Evolutionary conservation across 2,329 filamentous ascomycete genomes (phyloP), one percentile per base, ranked within the genome.

Genomic region (Fusarium brevicatenulatum): DNA sequence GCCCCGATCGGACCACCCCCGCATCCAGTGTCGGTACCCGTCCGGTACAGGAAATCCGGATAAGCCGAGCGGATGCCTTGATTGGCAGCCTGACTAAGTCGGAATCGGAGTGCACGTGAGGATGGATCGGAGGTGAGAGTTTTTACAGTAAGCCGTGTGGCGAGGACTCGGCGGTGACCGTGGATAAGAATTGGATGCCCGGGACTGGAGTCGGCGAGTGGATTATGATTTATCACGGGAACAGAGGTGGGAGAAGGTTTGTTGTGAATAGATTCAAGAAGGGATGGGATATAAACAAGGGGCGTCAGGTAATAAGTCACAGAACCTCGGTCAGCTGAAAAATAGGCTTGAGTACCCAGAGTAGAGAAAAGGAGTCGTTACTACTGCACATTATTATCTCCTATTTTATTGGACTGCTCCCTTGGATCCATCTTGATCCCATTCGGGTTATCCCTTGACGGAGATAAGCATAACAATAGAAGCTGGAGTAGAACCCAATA

Each of bases 61-160:
- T 53, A 43, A 50, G 70, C 66, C 70, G 70, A 57, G 57, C 66
- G 70, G 43, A 54, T 62, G 19, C 12, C 47, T 50, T 53, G 30
- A 52, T 30, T n/a, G 49, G 36, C 21, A 32, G n/a, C 39, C 28
- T 61, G 30, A 47, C 47, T 57, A 60, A 74, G 39, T 43, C 8
- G 39, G 67, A 59, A 42, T 49, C 34, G 25, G 44, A 25, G 43
- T 18, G 32, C 71, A 73, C 67, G 71, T 69, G 59, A 65, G 63
- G n/a, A 9, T 8, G 18, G 34, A 9, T 32, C 19, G 39, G 44
- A 61, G 53, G 30, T 25, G 46, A 54, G 39, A 7, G 50, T 68
- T 54, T 54, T 43, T 34, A 28, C 23, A 34, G 36, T n/a, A 37
- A 54, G 49, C 44, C 46, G 57, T 66, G 70, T 73, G 70, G 70